Percentiles rank a stretch among this genome's conserved stretches.
Conservation (phyloP, 148 eudicot species). For the Vaccinium myrtillus region DNA sequence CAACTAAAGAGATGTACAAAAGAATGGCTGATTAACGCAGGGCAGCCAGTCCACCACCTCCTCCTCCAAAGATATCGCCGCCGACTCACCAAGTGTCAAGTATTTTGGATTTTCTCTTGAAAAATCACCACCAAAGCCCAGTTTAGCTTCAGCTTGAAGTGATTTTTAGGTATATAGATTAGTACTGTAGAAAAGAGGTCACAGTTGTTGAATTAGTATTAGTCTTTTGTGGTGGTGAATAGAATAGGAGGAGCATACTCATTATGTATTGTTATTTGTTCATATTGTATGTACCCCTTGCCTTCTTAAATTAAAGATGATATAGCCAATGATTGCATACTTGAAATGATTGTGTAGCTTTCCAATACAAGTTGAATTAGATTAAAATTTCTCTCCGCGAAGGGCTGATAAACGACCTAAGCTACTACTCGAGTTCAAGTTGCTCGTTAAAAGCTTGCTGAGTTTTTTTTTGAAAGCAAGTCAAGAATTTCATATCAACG, state of each 20-base stretch:
- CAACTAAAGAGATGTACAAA: not conserved
- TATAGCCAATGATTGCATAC: not conserved
- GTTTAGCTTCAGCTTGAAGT: not conserved
- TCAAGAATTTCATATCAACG: too few species aligned
- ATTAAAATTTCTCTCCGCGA: not conserved
- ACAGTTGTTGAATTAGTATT: not conserved
- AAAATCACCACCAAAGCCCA: conserved; percentile 3
- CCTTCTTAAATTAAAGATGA: not conserved
- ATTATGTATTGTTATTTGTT: not conserved
- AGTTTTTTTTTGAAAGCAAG: too few species aligned
- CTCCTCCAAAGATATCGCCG: not conserved
- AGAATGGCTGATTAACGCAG: not conserved
- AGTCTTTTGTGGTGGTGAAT: not conserved
- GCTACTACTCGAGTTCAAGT: not conserved
- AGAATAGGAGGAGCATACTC: too few species aligned
- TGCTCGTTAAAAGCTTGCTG: not conserved
- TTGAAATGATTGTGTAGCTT: not conserved
- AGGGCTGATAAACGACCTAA: not conserved
- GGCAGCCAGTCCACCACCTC: not conserved
- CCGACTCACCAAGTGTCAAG: not conserved
- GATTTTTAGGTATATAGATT: not conserved
- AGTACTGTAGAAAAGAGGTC: not conserved
- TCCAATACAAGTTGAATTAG: not conserved
- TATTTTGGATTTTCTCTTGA: not conserved
- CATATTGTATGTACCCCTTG: not conserved